These are phyloP conservation scores for Zasmidium citrigriseum DNA, from an alignment of 2,329 filamentous ascomycete genomes.

Conservation along the genomic window DNA sequence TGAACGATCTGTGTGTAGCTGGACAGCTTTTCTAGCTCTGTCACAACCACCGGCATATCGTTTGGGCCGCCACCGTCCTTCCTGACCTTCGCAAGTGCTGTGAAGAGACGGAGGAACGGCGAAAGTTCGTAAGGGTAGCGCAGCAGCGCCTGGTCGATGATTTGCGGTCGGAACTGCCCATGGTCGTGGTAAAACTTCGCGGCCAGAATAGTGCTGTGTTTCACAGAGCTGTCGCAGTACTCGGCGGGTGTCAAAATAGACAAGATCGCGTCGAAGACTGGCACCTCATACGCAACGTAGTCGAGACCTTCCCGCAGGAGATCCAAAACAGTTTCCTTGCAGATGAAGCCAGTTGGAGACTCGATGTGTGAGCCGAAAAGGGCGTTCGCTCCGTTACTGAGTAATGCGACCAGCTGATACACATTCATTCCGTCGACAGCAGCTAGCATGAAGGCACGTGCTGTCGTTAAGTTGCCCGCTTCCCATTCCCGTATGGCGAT, in stretches of 20 bases:
- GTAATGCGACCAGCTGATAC: constrained; percentile 49
- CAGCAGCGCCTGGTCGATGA: constrained; percentile 69
- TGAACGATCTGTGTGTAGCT: constrained; percentile 80
- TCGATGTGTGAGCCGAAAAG: constrained; percentile 53
- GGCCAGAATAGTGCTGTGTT: constrained; percentile 35
- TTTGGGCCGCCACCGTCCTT: constrained; percentile 1
- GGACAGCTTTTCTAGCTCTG: constrained; percentile 67
- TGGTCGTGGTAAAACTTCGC: constrained; percentile 59
- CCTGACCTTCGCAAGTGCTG: constrained; percentile 21
- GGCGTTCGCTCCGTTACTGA: constrained; percentile 47
- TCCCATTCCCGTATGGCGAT: constrained; percentile 5
- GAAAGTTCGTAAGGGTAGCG: constrained; percentile 85
- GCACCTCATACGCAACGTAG: constrained; percentile 70
- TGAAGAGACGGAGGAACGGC: constrained; percentile 62
- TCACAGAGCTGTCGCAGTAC: constrained; percentile 3
- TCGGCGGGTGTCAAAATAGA: constrained; percentile 53
- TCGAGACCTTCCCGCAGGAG: constrained; percentile 68
- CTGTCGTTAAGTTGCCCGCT: constrained; percentile 9
- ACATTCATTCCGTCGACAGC: constrained; percentile 50
- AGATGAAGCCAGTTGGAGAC: constrained; percentile 59
- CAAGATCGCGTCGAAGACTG: constrained; percentile 67
- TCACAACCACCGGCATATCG: constrained; percentile 45
- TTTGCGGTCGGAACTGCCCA: constrained; percentile 53
- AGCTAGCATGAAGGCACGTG: constrained; percentile 45
- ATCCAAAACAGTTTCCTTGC: constrained; percentile 67